phyloP scores from a whole-genome alignment of 2,329 filamentous ascomycete species.

The Claviceps quebecensis region DNA sequence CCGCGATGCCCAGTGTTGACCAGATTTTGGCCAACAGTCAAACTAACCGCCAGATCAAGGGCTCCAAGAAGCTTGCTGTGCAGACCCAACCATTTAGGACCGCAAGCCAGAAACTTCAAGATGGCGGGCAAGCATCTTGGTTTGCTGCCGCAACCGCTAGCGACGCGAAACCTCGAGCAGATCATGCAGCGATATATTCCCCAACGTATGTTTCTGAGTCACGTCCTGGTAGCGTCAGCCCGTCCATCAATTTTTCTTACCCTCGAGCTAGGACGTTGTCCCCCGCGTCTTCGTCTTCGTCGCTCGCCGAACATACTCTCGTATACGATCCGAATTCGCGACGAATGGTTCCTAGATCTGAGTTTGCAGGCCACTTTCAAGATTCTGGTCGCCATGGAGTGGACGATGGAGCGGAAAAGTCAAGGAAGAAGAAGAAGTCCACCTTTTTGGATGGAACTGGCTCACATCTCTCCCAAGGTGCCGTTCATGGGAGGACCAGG shows the following conservation, averaged over 20 bases:
- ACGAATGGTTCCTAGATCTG: slow-evolving; percentile 39
- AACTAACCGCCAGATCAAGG: slow-evolving; percentile 14
- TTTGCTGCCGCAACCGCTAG: slow-evolving; percentile 31
- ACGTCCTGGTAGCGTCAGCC: slow-evolving; percentile 31
- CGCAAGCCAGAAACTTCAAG: slow-evolving; percentile 36
- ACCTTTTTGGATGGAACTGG: slow-evolving; percentile 23
- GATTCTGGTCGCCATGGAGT: slow-evolving; percentile 10
- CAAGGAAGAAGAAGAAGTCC: slow-evolving; percentile 27
- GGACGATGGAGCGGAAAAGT: slow-evolving; percentile 24
- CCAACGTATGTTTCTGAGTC: slow-evolving; percentile 17
- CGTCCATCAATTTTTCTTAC: slow-evolving; percentile 47
- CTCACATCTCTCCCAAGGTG: slow-evolving; percentile 36
- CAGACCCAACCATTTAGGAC: slow-evolving; percentile 36
- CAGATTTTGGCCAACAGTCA: slow-evolving; percentile 13
- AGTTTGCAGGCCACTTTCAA: slow-evolving; percentile 30
- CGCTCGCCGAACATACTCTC: slow-evolving; percentile 27
- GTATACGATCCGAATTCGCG: slow-evolving; percentile 54
- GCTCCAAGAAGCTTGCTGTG: slow-evolving; percentile 25
- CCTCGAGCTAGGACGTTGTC: slow-evolving; percentile 29
- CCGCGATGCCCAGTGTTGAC: slow-evolving; percentile 47
- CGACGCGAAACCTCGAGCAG: slow-evolving; percentile 31
- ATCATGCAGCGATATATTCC: slow-evolving; percentile 25
- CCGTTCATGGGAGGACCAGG: slow-evolving; percentile 32
- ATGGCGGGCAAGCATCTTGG: slow-evolving; percentile 30
- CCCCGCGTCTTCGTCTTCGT: slow-evolving; percentile 11